Percentiles rank a stretch among this genome's conserved stretches.
Conservation (phyloP, 2,329 filamentous ascomycete genomes). For the Nemania sp. region DNA sequence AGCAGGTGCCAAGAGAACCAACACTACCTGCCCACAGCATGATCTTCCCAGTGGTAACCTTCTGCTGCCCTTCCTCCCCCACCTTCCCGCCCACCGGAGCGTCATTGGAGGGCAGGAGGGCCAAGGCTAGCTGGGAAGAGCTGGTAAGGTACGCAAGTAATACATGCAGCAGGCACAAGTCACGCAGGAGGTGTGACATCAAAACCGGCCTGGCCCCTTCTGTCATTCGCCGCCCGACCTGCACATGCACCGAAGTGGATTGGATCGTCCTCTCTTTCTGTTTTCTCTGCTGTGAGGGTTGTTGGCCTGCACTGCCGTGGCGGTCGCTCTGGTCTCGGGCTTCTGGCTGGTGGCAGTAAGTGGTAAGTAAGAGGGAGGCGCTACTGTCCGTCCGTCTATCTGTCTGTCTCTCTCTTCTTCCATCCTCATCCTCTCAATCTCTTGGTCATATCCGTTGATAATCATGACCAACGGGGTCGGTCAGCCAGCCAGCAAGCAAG, state of each 20-base stretch:
- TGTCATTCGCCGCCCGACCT: constrained; percentile 27
- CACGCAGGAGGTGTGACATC: constrained; percentile 42
- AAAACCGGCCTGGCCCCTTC: neutral
- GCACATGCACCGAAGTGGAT: constrained; percentile 17
- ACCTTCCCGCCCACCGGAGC: neutral
- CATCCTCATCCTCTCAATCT: neutral
- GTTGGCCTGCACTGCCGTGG: neutral
- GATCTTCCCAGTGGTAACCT: neutral
- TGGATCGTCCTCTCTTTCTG: constrained; percentile 13
- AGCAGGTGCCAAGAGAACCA: constrained; percentile 6
- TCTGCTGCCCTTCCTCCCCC: neutral
- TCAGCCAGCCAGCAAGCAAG: neutral
- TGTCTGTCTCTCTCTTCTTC: constrained; percentile 4
- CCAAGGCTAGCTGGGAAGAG: neutral
- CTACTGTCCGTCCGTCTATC: too few species aligned
- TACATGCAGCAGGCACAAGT: constrained; percentile 43
- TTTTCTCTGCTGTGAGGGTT: neutral
- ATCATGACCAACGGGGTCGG: constrained; percentile 26
- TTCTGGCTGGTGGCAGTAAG: neutral
- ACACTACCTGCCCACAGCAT: neutral
- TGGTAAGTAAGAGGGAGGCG: neutral
- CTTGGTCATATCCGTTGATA: constrained; percentile 33
- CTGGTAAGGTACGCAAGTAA: constrained; percentile 7
- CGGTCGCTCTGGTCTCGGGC: constrained; percentile 8
- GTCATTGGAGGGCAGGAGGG: neutral